These are phyloP conservation scores for Coemansia sp. DNA, from an alignment of 192 early-diverging fungal species.

Conservation along the genomic window DNA sequence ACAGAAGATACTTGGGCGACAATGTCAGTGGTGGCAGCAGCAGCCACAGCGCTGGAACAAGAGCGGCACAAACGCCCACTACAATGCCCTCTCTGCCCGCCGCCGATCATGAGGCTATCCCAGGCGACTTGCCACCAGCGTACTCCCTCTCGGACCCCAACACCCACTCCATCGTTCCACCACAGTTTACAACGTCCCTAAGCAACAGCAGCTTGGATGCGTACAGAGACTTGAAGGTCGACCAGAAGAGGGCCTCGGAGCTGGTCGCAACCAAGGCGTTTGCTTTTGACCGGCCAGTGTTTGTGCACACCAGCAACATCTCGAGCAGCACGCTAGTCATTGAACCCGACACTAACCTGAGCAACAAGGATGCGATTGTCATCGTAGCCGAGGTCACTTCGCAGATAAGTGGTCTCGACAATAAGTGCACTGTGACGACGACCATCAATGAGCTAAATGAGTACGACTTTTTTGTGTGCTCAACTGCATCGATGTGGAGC, in stretches of 20 bases:
- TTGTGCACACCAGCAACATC: slow-evolving; percentile 17
- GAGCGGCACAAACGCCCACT: neutral
- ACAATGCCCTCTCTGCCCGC: neutral
- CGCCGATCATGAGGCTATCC: neutral
- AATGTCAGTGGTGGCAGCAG: neutral
- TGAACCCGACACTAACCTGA: slow-evolving; percentile 19
- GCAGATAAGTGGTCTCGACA: slow-evolving; percentile 2
- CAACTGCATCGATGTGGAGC: slow-evolving; percentile 22
- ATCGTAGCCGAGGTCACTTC: slow-evolving; percentile 20
- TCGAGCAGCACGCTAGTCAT: slow-evolving; percentile 14
- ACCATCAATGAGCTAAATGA: slow-evolving; percentile 17
- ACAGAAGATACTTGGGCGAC: neutral
- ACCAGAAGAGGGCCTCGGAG: slow-evolving; percentile 17
- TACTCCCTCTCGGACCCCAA: slow-evolving; percentile 36
- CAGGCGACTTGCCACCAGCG: slow-evolving; percentile 21
- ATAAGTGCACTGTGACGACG: slow-evolving; percentile 13
- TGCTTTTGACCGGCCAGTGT: slow-evolving; percentile 26
- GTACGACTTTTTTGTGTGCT: slow-evolving; percentile 37
- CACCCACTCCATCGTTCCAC: neutral
- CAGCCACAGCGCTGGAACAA: neutral
- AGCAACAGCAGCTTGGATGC: neutral
- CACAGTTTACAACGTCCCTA: neutral
- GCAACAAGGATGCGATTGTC: slow-evolving; percentile 16
- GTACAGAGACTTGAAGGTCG: slow-evolving; percentile 9
- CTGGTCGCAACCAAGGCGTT: slow-evolving; percentile 27